phyloP scores from a whole-genome alignment of 305 asterid species.

The Striga hermonthica region DNA sequence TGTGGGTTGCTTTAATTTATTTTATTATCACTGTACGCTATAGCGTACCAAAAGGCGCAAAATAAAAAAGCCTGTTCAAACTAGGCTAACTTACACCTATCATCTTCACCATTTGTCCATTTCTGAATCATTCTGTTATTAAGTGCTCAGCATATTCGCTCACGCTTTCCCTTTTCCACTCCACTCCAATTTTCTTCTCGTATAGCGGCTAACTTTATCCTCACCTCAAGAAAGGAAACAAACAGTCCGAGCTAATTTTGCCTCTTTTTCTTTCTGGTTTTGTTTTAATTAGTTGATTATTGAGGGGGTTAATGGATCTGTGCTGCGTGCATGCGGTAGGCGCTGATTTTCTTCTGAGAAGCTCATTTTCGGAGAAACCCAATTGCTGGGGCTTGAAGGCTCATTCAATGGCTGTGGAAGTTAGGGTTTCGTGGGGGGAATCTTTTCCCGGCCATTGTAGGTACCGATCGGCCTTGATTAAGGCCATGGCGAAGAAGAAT shows the following conservation, averaged over 20 bases:
- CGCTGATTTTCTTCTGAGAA: slow-evolving; percentile 39
- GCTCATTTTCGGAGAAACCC: slow-evolving; percentile 40
- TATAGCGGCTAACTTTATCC: background rate
- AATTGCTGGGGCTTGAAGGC: slow-evolving; percentile 35
- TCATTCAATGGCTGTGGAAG: slow-evolving; percentile 33
- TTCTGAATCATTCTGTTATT: slow-evolving; percentile 25
- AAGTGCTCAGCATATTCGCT: slow-evolving; percentile 35
- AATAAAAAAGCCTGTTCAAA: slow-evolving; percentile 21
- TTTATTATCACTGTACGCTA: no score
- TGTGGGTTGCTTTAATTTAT: no score
- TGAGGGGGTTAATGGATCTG: slow-evolving; percentile 39
- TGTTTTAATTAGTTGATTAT: background rate
- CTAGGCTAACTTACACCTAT: slow-evolving; percentile 30
- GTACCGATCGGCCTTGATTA: slow-evolving; percentile 39
- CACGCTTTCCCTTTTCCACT: background rate
- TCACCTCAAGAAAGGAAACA: background rate
- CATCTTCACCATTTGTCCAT: slow-evolving; percentile 23
- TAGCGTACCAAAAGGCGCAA: slow-evolving; percentile 26
- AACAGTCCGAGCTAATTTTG: background rate
- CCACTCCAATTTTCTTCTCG: background rate
- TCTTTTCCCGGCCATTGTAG: slow-evolving; percentile 27
- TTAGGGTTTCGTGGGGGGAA: slow-evolving; percentile 35
- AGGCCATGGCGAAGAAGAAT: slow-evolving; percentile 48
- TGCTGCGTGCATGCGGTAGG: slow-evolving; percentile 44
- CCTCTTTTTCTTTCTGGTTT: background rate